Evolutionary conservation across 768 basidiomycete genomes (phyloP).

Genomic region (Lentinula boryana): DNA sequence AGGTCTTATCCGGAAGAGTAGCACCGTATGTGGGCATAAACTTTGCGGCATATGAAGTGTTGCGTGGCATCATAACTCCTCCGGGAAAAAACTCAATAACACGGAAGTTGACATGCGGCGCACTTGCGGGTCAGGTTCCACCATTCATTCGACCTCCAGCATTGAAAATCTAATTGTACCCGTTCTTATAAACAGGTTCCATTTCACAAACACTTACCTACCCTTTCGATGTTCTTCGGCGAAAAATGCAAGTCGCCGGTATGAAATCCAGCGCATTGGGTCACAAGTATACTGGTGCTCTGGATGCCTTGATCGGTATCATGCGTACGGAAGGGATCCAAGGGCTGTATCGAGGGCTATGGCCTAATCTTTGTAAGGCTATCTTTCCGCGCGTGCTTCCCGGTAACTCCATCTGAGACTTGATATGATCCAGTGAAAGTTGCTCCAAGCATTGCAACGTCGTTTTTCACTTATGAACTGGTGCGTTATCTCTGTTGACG

Average conservation of each 20-base stretch:
- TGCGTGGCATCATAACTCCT: constrained; percentile 72
- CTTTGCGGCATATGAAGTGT: constrained; percentile 88
- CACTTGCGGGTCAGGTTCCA: constrained; percentile 61
- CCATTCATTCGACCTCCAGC: neutral
- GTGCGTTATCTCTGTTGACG: constrained; percentile 20
- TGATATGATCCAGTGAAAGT: constrained; percentile 61
- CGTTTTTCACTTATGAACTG: constrained; percentile 80
- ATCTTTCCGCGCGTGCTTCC: neutral
- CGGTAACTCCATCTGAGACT: neutral
- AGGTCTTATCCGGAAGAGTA: neutral
- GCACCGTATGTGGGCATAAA: constrained; percentile 90
- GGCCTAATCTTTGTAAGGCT: constrained; percentile 81
- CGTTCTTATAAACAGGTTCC: constrained; percentile 42
- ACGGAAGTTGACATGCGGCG: constrained; percentile 80
- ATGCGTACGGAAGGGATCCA: constrained; percentile 65
- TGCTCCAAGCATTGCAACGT: constrained; percentile 85
- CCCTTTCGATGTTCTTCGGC: constrained; percentile 89
- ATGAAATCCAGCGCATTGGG: constrained; percentile 56
- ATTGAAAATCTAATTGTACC: neutral
- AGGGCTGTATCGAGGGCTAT: constrained; percentile 81
- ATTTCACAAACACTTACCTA: constrained; percentile 94
- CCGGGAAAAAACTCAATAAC: constrained; percentile 65
- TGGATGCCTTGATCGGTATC: constrained; percentile 71
- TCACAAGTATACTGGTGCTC: constrained; percentile 71
- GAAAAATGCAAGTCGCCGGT: constrained; percentile 94